Evolutionary conservation across 2,329 filamentous ascomycete genomes (phyloP), one percentile per base, ranked within the genome.

Genomic region (Cercospora sp.): DNA sequence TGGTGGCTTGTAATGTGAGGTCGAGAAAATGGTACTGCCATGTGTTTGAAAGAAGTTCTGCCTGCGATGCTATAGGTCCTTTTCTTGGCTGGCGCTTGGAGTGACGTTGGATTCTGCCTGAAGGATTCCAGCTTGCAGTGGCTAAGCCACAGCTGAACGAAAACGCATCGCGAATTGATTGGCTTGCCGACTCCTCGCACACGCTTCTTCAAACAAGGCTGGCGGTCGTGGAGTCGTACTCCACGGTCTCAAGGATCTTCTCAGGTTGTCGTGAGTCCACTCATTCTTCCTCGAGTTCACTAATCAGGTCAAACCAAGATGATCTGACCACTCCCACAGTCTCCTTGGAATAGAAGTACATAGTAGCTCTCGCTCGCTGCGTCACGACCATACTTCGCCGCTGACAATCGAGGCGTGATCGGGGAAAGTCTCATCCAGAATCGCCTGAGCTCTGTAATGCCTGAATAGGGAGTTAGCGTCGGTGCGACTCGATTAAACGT

Each of bases 261-360:
- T 36, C 33, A 36, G 33, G 33, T 33, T 10, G 31, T 33, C 31
- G 31, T 33, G 30, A 12, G 30, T 31, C 30, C 12, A 31, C 33
- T 36, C 33, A 2, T 36, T 26, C 48, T 55, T 16, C 7, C 16
- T 26, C 2, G 3, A 28, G 18, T 28, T 9, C 13, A n/a, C 8
- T 30, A n/a, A 13, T 64, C 58, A 68, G 5, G 18, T 28, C 45
- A 51, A 40, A 8, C 48, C 62, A 20, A 68, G 23, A 18, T 40
- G 57, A 9, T 65, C 62, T 18, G 42, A 48, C 66, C 62, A 68
- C 16, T 26, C 31, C 67, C 64, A 71, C 12, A 71, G 33, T 12
- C 64, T 55, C 7, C 64, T 48, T 3, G 71, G 69, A 23, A 69
- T 61, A n/a, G 55, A 42, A 16, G 69, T 72, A 60, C 71, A 72